A percentile compares a stretch with the other conserved stretches of the same genome.
Conservation (phyloP, 192 early-diverging fungal species). For the Coemansia guatemalensis region DNA sequence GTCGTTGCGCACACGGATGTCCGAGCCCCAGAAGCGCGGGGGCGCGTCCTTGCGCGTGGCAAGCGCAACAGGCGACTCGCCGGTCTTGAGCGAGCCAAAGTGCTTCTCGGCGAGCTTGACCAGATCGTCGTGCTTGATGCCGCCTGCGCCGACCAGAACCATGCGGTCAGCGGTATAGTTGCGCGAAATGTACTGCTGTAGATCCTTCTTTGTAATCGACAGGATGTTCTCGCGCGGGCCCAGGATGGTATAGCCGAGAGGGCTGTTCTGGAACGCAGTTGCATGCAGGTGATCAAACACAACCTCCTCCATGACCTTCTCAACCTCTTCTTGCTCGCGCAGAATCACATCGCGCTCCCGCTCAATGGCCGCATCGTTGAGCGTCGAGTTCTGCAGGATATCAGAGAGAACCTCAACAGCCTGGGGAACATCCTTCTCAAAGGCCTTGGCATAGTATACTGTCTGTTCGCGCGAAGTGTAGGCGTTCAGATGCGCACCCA, state of each 20-base stretch:
- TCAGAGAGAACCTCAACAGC: conserved; percentile 95
- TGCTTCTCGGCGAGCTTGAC: conserved; percentile 91
- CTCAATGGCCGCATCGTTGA: conserved; percentile 83
- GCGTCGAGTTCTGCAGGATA: conserved; percentile 89
- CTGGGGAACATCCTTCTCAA: conserved; percentile 80
- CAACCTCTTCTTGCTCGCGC: conserved; percentile 90
- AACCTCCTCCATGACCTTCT: conserved; percentile 96
- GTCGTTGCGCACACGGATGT: conserved; percentile 86
- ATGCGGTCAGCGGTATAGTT: conserved; percentile 98
- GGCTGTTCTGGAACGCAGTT: conserved; percentile 85
- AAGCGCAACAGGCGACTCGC: conserved; percentile 55
- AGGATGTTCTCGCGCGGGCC: conserved; percentile 94
- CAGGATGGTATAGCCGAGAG: conserved; percentile 90
- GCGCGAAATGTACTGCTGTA: conserved; percentile 83
- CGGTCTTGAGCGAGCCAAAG: conserved; percentile 78
- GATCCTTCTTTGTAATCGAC: conserved; percentile 81
- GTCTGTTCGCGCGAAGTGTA: conserved; percentile 99
- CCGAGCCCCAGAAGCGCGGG: conserved; percentile 87
- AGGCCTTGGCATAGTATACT: conserved; percentile 96
- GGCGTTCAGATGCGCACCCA: conserved; percentile 97
- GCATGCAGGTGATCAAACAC: conserved; percentile 99
- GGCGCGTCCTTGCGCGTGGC: conserved; percentile 52
- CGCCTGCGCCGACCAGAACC: conserved; percentile 93
- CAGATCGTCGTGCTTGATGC: conserved; percentile 89
- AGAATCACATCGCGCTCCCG: conserved; percentile 97